Base-by-base conservation (phyloP, 177 flowering plant species). In the Vitis hybrid region DNA sequence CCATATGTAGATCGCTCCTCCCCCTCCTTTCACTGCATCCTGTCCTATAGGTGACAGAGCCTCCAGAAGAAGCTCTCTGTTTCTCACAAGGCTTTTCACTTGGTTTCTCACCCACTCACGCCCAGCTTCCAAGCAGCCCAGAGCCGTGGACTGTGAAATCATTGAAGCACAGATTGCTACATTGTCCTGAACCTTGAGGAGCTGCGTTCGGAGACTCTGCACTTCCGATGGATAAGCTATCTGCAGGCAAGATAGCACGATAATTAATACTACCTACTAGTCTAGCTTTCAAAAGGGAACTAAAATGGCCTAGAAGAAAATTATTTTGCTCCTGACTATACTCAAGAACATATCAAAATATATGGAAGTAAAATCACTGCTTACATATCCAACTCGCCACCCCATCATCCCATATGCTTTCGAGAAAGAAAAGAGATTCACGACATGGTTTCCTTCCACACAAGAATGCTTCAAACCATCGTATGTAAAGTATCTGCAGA, bases 341-440 rank as follows among this genome's bases (percentile, higher is more conserved):
- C 8, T 39, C 45, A 67, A 21, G 14, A 3, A 29, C 13, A 29
- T 19, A 10, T 3, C 39, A 60, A 11, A 5, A 3, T 10, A 21
- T 7, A 11, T n/a, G 48, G 8, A 48, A 9, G 21, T 12, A 2
- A 19, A 51, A 49, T 48, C 26, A 13, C 10, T 64, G 64, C 68
- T 19, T 71, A 71, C 74, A 71, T 71, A 71, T 55, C 74, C 74
- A 59, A 71, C 62, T 26, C 74, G 57, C 68, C 74, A 71, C n/a
- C 74, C 74, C 74, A 71, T 71, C 74, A 71, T 71, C 48, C 74
- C 74, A 14, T 71, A 71, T 48, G 74, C 63, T 56, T 71, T 71
- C 5, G 74, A 71, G 67, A 71, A 71, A 22, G 74, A 56, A 56
- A 71, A 71, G 11, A 71, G 68, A 71, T 71, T 71, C 12, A 71